Percentiles rank a stretch among this genome's conserved stretches.
Conservation (phyloP, 768 basidiomycete genomes). For the Suillus variegatus region DNA sequence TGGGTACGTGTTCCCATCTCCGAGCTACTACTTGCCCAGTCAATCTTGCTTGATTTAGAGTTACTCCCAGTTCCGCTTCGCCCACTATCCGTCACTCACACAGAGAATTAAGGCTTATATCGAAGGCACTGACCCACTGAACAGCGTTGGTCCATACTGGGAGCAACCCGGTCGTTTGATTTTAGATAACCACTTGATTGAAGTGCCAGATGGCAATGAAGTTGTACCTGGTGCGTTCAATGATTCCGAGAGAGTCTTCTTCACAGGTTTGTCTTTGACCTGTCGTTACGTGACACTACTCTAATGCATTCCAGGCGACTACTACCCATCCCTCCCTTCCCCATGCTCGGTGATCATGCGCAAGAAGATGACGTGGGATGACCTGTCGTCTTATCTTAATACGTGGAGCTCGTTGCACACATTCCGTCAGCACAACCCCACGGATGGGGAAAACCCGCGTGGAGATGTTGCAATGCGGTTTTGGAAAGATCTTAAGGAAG, state of each 20-base stretch:
- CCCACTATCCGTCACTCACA: conserved; percentile 55
- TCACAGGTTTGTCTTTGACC: conserved; percentile 45
- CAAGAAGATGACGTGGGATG: conserved; percentile 63
- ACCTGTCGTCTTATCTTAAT: conserved; percentile 64
- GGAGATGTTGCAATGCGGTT: conserved; percentile 70
- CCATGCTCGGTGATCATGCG: conserved; percentile 50
- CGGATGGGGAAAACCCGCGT: conserved; percentile 47
- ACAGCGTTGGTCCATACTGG: conserved; percentile 69
- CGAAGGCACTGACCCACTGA: conserved; percentile 51
- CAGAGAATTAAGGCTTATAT: conserved; percentile 63
- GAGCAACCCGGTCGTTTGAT: conserved; percentile 76
- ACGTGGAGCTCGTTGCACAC: conserved; percentile 73
- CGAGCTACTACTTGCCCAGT: background rate
- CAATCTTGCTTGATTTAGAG: conserved; percentile 31
- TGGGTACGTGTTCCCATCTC: conserved; percentile 51
- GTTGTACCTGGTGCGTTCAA: conserved; percentile 37
- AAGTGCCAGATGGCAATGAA: conserved; percentile 56
- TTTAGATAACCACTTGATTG: conserved; percentile 66
- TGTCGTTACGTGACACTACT: background rate
- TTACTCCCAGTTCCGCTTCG: conserved; percentile 73
- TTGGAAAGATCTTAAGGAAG: conserved; percentile 53
- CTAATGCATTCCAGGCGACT: conserved; percentile 33
- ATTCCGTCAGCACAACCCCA: conserved; percentile 62
- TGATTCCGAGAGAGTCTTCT: conserved; percentile 55
- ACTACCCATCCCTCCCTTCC: conserved; percentile 41